These are phyloP conservation scores for Ramularia collo-cygni DNA, from an alignment of 2,329 filamentous ascomycete species.

Conservation along the genomic window DNA sequence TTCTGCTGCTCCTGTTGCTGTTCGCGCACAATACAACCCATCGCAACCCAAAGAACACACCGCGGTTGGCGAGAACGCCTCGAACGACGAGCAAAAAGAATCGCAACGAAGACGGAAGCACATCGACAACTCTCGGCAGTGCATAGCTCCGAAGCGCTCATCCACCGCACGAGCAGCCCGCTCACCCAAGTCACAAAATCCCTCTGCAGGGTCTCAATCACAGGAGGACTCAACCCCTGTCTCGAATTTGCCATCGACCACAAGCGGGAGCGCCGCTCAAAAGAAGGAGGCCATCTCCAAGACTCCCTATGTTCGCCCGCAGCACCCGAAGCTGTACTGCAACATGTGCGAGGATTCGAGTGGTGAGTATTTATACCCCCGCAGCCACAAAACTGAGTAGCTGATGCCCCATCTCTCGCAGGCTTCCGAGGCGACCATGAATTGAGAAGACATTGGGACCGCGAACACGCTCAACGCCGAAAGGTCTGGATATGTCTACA, in stretches of 20 bases:
- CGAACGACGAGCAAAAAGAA: conserved; percentile 19
- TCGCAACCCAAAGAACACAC: conserved; percentile 16
- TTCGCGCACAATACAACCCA: conserved; percentile 13
- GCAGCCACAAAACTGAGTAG: no score
- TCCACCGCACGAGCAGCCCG: conserved; percentile 7
- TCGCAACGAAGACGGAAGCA: conserved; percentile 26
- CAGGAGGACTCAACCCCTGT: no score
- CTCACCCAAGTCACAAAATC: no score
- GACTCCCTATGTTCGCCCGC: conserved; percentile 55
- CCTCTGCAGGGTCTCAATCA: no score
- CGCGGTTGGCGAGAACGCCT: no score
- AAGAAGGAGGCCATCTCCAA: conserved; percentile 37
- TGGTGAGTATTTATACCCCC: conserved; percentile 30
- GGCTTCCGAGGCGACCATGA: conserved; percentile 87
- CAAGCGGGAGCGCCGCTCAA: conserved; percentile 25
- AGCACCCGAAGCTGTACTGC: conserved; percentile 66
- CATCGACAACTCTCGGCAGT: conserved; percentile 24
- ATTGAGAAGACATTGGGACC: conserved; percentile 46
- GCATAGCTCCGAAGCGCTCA: conserved; percentile 22
- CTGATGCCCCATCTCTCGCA: neutral
- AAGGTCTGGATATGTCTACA: conserved; percentile 60
- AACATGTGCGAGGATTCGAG: conserved; percentile 62
- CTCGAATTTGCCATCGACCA: conserved; percentile 21
- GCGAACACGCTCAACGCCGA: conserved; percentile 56
- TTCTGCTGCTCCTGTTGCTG: conserved; percentile 18